Evolutionary conservation across 768 basidiomycete genomes (phyloP).

Genomic region (Rhizopogon rudus): DNA sequence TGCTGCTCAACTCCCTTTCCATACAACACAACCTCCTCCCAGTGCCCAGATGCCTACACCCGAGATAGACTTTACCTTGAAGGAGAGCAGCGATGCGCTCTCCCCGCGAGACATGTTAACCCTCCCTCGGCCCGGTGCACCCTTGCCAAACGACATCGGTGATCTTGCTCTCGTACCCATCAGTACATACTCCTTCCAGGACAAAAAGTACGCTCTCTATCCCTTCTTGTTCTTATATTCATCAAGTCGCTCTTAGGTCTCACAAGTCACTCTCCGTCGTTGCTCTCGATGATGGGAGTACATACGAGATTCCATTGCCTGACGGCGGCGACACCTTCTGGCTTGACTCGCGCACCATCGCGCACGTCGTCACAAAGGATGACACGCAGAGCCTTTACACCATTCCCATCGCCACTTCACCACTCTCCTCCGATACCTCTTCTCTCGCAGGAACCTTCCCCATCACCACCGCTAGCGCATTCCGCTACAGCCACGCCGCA

Average conservation of each 20-base stretch:
- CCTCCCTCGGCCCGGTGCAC: slow-evolving; percentile 61
- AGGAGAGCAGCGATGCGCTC: slow-evolving; percentile 39
- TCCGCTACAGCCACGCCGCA: slow-evolving; percentile 53
- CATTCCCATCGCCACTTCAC: slow-evolving; percentile 40
- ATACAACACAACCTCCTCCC: not conserved
- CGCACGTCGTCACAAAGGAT: slow-evolving; percentile 53
- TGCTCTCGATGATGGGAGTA: slow-evolving; percentile 47
- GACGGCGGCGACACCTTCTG: slow-evolving; percentile 77
- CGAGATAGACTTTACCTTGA: not conserved
- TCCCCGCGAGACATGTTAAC: slow-evolving; percentile 67
- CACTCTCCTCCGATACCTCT: slow-evolving; percentile 32
- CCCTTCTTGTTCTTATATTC: not conserved
- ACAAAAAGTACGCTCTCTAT: slow-evolving; percentile 55
- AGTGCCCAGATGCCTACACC: not conserved
- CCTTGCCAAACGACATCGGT: slow-evolving; percentile 62
- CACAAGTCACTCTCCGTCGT: slow-evolving; percentile 62
- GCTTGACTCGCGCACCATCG: slow-evolving; percentile 68
- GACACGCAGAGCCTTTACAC: slow-evolving; percentile 55
- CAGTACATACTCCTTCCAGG: slow-evolving; percentile 66
- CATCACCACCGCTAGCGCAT: slow-evolving; percentile 63
- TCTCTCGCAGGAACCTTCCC: slow-evolving; percentile 63
- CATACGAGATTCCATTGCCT: slow-evolving; percentile 54
- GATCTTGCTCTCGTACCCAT: slow-evolving; percentile 64
- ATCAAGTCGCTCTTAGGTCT: slow-evolving; percentile 42
- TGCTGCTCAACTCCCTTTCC: not conserved